Conservation (phyloP, 2,329 filamentous ascomycete species). For the Fusarium hainanense region DNA sequence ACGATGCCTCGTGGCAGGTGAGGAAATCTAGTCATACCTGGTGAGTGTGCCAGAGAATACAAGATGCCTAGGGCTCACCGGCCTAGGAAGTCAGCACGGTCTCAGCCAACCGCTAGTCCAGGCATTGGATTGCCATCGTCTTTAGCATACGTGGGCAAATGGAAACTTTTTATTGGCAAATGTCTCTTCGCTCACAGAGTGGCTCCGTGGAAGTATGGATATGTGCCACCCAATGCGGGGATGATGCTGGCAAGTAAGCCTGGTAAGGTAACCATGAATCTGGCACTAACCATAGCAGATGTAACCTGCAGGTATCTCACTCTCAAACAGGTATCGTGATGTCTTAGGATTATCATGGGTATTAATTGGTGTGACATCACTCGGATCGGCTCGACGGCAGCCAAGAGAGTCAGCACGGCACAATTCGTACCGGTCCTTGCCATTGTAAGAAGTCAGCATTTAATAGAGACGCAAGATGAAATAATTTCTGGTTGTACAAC, state of each 20-base stretch:
- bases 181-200: background rate
- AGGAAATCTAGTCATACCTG: background rate
- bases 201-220: background rate
- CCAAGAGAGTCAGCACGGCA: background rate
- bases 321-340: background rate
- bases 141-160: background rate
- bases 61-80: background rate
- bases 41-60: background rate
- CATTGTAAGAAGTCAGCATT: background rate
- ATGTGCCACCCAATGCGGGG: background rate
- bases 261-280: background rate
- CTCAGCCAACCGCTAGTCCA: background rate
- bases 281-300: background rate
- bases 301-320: background rate
- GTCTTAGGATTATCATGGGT: background rate
- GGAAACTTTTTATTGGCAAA: background rate
- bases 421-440: background rate
- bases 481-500: background rate
- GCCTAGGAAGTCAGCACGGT: background rate
- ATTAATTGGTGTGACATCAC: background rate
- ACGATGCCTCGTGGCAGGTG: background rate
- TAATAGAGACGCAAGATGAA: background rate
- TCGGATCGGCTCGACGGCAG: background rate
- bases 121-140: background rate
- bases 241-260: background rate